These are phyloP conservation scores for Rubia yunnanensis DNA, from an alignment of 257 asterid genomes.

Conservation along the genomic window DNA sequence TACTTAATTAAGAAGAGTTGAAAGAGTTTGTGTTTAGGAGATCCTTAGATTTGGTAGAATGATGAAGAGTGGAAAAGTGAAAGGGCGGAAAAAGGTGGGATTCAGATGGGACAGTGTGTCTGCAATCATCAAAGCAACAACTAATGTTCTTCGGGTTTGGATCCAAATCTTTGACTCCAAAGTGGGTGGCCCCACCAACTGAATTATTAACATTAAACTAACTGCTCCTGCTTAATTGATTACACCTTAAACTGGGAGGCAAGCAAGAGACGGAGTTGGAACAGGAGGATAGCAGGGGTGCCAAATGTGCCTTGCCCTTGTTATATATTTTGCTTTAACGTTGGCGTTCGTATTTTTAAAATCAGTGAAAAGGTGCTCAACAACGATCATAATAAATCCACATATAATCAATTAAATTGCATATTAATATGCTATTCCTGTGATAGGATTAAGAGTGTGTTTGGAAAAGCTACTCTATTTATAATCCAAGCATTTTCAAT, in stretches of 20 bases:
- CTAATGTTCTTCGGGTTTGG: slow-evolving; percentile 35
- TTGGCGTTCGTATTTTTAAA: too few species aligned
- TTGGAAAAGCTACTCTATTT: too few species aligned
- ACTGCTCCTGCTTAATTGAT: not conserved
- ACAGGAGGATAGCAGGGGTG: not conserved
- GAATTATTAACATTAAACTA: not conserved
- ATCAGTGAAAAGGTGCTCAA: too few species aligned
- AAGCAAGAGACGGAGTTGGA: not conserved
- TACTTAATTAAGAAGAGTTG: slow-evolving; percentile 4
- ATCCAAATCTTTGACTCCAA: slow-evolving; percentile 72
- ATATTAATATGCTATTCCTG: too few species aligned
- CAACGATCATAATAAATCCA: too few species aligned
- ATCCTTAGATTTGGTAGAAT: slow-evolving; percentile 31
- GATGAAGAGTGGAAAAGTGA: slow-evolving; percentile 11
- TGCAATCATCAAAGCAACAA: slow-evolving; percentile 65
- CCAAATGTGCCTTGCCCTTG: too few species aligned
- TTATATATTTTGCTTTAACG: too few species aligned
- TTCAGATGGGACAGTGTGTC: slow-evolving; percentile 45
- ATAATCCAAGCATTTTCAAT: too few species aligned
- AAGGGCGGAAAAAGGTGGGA: slow-evolving; percentile 21
- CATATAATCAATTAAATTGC: too few species aligned
- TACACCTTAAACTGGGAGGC: not conserved
- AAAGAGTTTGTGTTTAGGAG: slow-evolving; percentile 8
- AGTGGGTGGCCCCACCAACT: not conserved
- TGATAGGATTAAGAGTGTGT: too few species aligned